Base-by-base conservation (phyloP, 352 stramenopile species). In the Pythium chondricola region DNA sequence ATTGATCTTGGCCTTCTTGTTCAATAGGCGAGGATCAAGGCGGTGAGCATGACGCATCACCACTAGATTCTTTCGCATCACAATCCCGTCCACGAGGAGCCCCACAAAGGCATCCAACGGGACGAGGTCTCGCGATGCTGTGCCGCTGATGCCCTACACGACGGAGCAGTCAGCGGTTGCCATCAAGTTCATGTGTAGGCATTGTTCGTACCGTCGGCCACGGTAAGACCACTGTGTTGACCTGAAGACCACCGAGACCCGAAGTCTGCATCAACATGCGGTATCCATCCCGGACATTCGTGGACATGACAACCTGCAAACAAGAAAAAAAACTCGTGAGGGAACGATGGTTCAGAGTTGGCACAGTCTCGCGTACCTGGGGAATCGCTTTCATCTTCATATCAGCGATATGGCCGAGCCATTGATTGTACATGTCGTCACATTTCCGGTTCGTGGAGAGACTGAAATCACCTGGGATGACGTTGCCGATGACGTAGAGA, bases 171-270 rank as follows among this genome's bases (percentile, higher is more conserved):
- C 16, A 43, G 26, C 13, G n/a, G 27, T 18, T 26, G 17, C 29
- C 16, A 46, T 16, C 37, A 43, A 46, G 18, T 13, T 3, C 8
- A 43, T 36, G 3, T 16, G 3, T 10, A 2, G 11, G 14, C 3
- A 24, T 17, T 30, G 4, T 33, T 48, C 57, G 20, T 47, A 74
- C 49, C 18, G 61, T 36, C 5, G 67, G 50, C 74, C 68, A 91
- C 5, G 72, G 71, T 1, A 92, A 53, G 20, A 76, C 70, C 4
- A 92, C 67, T 5, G 74, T 88, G 58, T 93, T 90, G 47, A 84
- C 69, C 36, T 83, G 67, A 69, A 93, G 82, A 3, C 78, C 81
- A n/a, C 81, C 81, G 2, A 93, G 49, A 0, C 81, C 81, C 16
- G 63, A 71, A 1, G 65, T 72, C 36, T 87, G 65, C 60, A 89